Evolutionary conservation across 2,329 filamentous ascomycete genomes (phyloP), one percentile per base, ranked within the genome.

Genomic region (Mollisiaceae sp.): DNA sequence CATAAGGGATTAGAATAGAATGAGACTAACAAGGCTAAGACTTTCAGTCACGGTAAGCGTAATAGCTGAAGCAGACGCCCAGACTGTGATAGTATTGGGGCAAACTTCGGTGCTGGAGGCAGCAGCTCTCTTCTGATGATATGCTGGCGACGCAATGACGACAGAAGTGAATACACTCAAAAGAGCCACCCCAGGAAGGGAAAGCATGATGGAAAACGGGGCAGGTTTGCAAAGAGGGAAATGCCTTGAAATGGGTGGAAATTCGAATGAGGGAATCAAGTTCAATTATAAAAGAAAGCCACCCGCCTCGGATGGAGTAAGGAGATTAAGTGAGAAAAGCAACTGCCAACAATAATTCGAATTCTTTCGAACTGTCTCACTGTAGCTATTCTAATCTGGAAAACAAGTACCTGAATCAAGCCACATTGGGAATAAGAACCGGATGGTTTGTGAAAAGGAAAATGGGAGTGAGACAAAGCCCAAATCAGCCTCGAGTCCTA

Each of bases 251-350:
- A 4, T 50, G 2, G 12, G 12, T 12, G 15, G 41, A 43, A 43
- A 50, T 9, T 3, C 3, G 45, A 50, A 50, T 24, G 45, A 50
- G 45, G 2, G 45, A 4, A 20, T 4, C 3, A 22, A 50, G n/a
- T 20, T 12, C n/a, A 6, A 24, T 50, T 50, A 50, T 50, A 50
- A 24, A 43, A n/a, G n/a, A 20, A 18, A 45, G 43, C n/a, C 43
- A 45, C n/a, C 43, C n/a, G 20, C 15, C 4, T n/a, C 43, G 43
- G 11, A 24, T 41, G 15, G 8, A 8, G 18, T 4, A 22, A 50
- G n/a, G 45, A 50, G 22, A 50, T 50, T 22, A 50, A 50, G 11
- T 9, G 18, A 50, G 45, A 50, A 50, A 50, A 50, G n/a, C n/a
- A 50, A 50, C 11, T 20, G 45, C 20, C 45, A 24, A 50, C 45